phyloP scores from a whole-genome alignment of 2,329 filamentous ascomycete species.

The Nemania sp. region DNA sequence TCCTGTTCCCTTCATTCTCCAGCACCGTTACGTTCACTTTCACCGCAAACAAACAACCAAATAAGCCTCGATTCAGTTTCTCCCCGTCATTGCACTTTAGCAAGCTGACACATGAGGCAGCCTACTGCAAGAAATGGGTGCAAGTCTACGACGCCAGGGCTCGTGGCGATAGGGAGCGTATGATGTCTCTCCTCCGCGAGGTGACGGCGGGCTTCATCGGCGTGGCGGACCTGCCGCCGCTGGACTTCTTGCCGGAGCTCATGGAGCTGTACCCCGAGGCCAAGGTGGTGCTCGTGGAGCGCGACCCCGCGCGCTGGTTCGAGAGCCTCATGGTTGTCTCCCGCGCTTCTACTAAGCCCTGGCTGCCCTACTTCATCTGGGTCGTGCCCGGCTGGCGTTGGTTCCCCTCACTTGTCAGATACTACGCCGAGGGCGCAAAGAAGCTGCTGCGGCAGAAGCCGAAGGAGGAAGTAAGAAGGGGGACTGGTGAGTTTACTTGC shows the following conservation, averaged over 20 bases:
- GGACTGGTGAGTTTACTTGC: conserved; percentile 23
- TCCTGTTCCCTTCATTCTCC: not conserved
- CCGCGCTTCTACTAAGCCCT: conserved; percentile 31
- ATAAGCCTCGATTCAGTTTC: not conserved
- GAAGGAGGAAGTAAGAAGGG: conserved; percentile 16
- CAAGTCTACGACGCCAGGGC: conserved; percentile 32
- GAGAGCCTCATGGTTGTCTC: conserved; percentile 47
- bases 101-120: not conserved
- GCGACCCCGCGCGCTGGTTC: conserved; percentile 54
- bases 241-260: conserved; percentile 58
- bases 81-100: not conserved
- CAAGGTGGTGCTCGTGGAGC: conserved; percentile 58
- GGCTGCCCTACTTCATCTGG: conserved; percentile 38
- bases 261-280: conserved; percentile 62
- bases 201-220: conserved; percentile 59
- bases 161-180: conserved; percentile 43
- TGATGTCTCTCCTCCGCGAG: conserved; percentile 52
- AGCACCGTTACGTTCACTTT: not conserved
- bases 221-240: conserved; percentile 59
- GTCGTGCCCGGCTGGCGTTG: conserved; percentile 36
- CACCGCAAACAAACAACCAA: not conserved
- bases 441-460: conserved; percentile 22
- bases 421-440: conserved; percentile 26
- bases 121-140: conserved; percentile 38
- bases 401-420: conserved; percentile 24